Percentiles rank a stretch among this genome's conserved stretches.
phyloP scores from a whole-genome alignment of 306 rosid genomes.

The Hippophae tibetana region DNA sequence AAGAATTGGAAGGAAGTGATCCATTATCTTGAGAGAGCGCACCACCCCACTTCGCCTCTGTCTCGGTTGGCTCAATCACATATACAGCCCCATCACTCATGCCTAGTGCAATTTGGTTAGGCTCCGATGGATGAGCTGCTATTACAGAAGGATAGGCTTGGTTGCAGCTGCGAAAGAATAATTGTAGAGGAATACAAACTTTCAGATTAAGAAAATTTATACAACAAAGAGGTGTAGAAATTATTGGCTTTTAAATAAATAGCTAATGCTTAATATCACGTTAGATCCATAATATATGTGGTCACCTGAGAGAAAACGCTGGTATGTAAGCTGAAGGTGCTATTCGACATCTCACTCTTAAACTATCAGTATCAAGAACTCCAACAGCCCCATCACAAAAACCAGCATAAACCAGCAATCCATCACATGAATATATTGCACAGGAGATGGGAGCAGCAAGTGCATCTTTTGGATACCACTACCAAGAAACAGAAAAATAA shows the following conservation, averaged over 20 bases:
- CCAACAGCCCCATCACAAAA: constrained; percentile 36
- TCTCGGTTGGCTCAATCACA: constrained; percentile 27
- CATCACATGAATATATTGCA: constrained; percentile 40
- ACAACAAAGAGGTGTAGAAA: neutral
- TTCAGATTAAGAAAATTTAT: neutral
- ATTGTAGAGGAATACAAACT: neutral
- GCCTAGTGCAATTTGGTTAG: constrained; percentile 36
- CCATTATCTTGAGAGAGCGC: constrained; percentile 32
- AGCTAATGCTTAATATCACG: neutral
- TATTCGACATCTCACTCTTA: constrained; percentile 32
- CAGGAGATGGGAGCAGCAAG: constrained; percentile 29
- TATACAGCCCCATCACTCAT: constrained; percentile 33
- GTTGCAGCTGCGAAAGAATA: constrained; percentile 15
- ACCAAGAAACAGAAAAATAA: constrained; percentile 1
- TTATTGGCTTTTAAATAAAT: neutral
- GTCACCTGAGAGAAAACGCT: constrained; percentile 29
- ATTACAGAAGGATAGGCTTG: constrained; percentile 27
- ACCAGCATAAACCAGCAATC: constrained; percentile 24
- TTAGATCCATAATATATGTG: neutral
- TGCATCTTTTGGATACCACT: constrained; percentile 37
- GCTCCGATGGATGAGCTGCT: constrained; percentile 37
- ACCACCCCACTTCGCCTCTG: constrained; percentile 30
- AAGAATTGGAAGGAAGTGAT: constrained; percentile 29
- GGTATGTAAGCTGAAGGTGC: constrained; percentile 34
- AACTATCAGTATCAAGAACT: constrained; percentile 32